phyloP scores from a whole-genome alignment of 768 basidiomycete species.

The Russula brevipes region DNA sequence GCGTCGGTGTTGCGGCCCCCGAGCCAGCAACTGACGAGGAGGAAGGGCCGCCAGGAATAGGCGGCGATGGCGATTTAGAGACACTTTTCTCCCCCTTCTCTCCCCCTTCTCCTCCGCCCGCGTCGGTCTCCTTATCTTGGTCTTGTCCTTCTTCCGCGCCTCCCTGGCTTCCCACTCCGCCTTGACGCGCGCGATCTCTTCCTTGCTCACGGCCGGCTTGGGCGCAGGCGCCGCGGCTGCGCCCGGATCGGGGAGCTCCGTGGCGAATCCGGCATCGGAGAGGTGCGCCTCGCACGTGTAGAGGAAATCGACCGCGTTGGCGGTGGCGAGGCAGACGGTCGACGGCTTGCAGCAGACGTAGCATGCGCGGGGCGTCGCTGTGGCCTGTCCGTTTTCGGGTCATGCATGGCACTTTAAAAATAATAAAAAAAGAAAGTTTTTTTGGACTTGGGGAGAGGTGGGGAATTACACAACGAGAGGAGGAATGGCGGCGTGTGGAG shows the following conservation, averaged over 20 bases:
- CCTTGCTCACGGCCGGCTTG: conserved; percentile 46
- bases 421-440: too few relatives aligned
- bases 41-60: conserved; percentile 32
- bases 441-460: too few relatives aligned
- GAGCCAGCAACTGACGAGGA: conserved; percentile 20
- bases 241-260: conserved; percentile 38
- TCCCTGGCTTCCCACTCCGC: conserved; percentile 77
- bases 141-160: conserved; percentile 49
- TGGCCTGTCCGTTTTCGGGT: conserved; percentile 44
- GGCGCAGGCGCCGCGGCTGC: conserved; percentile 8
- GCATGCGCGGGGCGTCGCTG: conserved; percentile 73
- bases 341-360: conserved; percentile 78
- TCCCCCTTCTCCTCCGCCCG: conserved; percentile 35
- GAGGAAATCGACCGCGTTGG: conserved; percentile 78
- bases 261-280: conserved; percentile 71
- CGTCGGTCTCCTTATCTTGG: conserved; percentile 31
- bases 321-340: conserved; percentile 76
- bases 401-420: too few relatives aligned
- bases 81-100: conserved; percentile 35
- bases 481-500: neutral
- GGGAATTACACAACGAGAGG: too few relatives aligned
- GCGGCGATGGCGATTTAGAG: conserved; percentile 29
- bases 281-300: conserved; percentile 84
- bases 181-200: conserved; percentile 74
- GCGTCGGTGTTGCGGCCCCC: conserved; percentile 39